A percentile compares a stretch with the other conserved stretches of the same genome.
phyloP scores from a whole-genome alignment of 768 basidiomycete genomes.

The Podaxis sp. region DNA sequence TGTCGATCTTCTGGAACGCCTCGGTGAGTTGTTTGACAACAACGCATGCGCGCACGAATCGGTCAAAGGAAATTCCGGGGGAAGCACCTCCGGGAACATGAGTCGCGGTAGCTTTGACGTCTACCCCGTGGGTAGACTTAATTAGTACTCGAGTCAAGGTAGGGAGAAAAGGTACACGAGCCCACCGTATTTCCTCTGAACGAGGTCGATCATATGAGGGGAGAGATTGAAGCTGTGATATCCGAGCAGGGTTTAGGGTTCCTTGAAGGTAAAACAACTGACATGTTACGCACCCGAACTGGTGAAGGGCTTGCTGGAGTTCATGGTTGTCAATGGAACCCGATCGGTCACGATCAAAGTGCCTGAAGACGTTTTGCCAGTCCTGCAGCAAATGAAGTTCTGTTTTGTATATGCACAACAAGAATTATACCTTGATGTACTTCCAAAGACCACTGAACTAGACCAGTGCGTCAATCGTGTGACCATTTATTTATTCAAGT shows the following conservation, averaged over 20 bases:
- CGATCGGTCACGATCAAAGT: constrained; percentile 82
- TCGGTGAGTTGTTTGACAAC: constrained; percentile 77
- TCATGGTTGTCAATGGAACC: constrained; percentile 75
- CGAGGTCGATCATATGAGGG: constrained; percentile 59
- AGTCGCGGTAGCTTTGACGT: constrained; percentile 52
- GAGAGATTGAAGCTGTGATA: constrained; percentile 59
- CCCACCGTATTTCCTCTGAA: constrained; percentile 81
- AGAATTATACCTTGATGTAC: constrained; percentile 61
- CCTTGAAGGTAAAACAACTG: background rate
- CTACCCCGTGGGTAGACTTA: constrained; percentile 39
- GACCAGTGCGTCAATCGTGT: constrained; percentile 20
- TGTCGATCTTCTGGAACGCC: constrained; percentile 63
- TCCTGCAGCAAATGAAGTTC: constrained; percentile 37
- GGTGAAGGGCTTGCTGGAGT: constrained; percentile 62
- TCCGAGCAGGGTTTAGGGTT: constrained; percentile 54
- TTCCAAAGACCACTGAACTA: constrained; percentile 79
- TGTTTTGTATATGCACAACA: background rate
- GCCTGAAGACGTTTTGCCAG: constrained; percentile 82
- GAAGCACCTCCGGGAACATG: constrained; percentile 29
- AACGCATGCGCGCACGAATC: constrained; percentile 85
- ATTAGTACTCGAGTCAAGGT: constrained; percentile 20
- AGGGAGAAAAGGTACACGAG: background rate
- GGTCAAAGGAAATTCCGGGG: constrained; percentile 77
- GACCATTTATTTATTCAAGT: background rate
- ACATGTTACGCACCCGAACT: constrained; percentile 58